Evolutionary conservation across 768 basidiomycete genomes (phyloP), one percentile per base, ranked within the genome.

Genomic region (Lactarius sp.): DNA sequence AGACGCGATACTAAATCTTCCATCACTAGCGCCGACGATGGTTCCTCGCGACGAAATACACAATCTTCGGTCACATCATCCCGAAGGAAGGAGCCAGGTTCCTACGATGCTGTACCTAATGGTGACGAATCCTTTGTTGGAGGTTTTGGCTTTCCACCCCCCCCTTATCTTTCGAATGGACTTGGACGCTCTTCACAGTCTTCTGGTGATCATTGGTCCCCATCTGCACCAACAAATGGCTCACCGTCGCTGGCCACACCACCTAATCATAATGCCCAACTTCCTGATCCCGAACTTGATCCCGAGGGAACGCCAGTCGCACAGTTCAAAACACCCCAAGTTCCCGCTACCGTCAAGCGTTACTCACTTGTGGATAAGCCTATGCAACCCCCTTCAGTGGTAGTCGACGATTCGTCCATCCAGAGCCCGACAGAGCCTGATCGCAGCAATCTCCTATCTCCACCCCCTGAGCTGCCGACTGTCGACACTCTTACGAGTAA

Each of bases 291-390:
- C 20, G 66, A 68, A 1, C 42, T 68, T 10, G 61, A 68, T 37
- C 65, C 68, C 10, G 68, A 67, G 18, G 66, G 70, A 7, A 62
- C 61, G 4, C 64, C 72, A 39, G 66, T 75, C 14, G 73, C 77
- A 2, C 69, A 73, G 8, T 59, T 72, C 31, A 74, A 76, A 4
- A 66, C 74, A 4, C 74, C 76, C 9, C 72, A 73, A 41, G 85
- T 87, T 12, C 91, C 90, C 6, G 74, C 88, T 6, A 83, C 77
- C 59, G 83, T 92, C 47, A 90, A 87, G 70, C 84, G 91, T 8
- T 93, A 88, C 71, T 90, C 92, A 1, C 79, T 94, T 20, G 82
- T 87, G 20, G 91, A 94, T 69, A 85, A 80, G 57, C 91, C 90
- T 18, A 69, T 85, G 34, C 69, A 73, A 5, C 70, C 79, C 1